Base-by-base conservation (phyloP, 768 basidiomycete species). In the Peribolospora baueri region DNA sequence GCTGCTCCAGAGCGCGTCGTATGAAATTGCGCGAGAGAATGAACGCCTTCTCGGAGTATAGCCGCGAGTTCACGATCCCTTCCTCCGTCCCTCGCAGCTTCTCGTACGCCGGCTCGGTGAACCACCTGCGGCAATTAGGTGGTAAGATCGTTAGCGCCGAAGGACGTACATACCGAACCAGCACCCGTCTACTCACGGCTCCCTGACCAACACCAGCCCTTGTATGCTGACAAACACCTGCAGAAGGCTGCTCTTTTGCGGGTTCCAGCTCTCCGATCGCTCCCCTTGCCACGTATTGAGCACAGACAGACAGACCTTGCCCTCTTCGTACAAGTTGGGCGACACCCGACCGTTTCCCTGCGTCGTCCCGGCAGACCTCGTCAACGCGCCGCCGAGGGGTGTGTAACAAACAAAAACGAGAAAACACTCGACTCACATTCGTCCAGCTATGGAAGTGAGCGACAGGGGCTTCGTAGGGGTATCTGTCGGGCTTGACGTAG, bases 391-490 rank as follows among this genome's bases (percentile, higher is more conserved):
- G 13, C 8, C 43, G 43, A 45, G 43, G 8, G 43, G 8, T 47
- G 45, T 48, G 38, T 59, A 37, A 63, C 56, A 53, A 41, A 48
- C 5, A 59, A 54, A 60, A 51, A 55, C 50, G 53, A 62, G 72
- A 64, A 70, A 78, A 80, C 81, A 72, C 25, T 25, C 25, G 25
- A 25, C 25, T 25, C 25, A 25, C 25, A 25, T 25, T 25, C 5
- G 88, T 93, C 83, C 86, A 90, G 57, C 84, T 87, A 51, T 80
- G 73, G 67, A 95, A 95, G 68, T 84, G 81, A 7, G 88, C 90
- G 54, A 77, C 71, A 0, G 88, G 88, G 9, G 88, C 86, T 37
- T 65, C 63, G 25, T 60, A 50, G 4, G 68, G 68, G 61, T 63
- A 69, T 57, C 60, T 65, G 71, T 76, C 59, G 78, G 77, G 48